These are phyloP conservation scores for Beauveria pseudobassiana DNA, from an alignment of 2,329 filamentous ascomycete species.

Conservation along the genomic window DNA sequence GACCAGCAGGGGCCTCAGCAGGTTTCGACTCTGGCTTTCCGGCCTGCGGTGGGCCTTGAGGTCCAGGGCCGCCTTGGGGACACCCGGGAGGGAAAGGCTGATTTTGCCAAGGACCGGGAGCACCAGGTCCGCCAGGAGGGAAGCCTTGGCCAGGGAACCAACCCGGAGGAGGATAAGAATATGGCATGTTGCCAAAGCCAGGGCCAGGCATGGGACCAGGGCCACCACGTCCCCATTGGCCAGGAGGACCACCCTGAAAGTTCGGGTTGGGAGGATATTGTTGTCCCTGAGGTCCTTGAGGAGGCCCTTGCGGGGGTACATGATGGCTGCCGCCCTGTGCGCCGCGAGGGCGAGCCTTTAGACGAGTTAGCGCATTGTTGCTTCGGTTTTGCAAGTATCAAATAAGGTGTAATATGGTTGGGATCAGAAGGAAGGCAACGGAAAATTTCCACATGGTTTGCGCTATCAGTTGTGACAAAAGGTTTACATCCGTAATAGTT, in stretches of 20 bases:
- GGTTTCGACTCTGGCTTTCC: slow-evolving; percentile 32
- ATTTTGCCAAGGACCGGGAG: slow-evolving; percentile 47
- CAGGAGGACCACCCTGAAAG: slow-evolving; percentile 42
- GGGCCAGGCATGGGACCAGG: slow-evolving; percentile 50
- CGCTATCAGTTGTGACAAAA: slow-evolving; percentile 76
- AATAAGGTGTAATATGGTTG: slow-evolving; percentile 9
- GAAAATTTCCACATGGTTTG: slow-evolving; percentile 94
- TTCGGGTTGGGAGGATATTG: slow-evolving; percentile 42
- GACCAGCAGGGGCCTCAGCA: slow-evolving; percentile 25
- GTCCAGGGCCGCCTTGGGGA: slow-evolving; percentile 47
- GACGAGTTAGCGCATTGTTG: neutral
- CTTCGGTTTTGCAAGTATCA: slow-evolving; percentile 6
- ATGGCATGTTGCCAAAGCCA: slow-evolving; percentile 63
- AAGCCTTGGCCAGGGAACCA: slow-evolving; percentile 80
- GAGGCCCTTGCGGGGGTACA: slow-evolving; percentile 15
- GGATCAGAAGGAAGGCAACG: slow-evolving; percentile 99
- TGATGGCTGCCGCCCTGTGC: slow-evolving; percentile 26
- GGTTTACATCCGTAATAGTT: slow-evolving; percentile 97
- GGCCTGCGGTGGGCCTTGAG: slow-evolving; percentile 28
- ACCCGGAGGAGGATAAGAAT: slow-evolving; percentile 60
- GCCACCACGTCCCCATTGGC: slow-evolving; percentile 47
- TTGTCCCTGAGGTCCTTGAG: slow-evolving; percentile 27
- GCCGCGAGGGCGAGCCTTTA: slow-evolving; percentile 33
- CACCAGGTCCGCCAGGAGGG: slow-evolving; percentile 39
- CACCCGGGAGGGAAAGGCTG: slow-evolving; percentile 55